Evolutionary conservation across 805 yeast genomes (phyloP).

Genomic region (Pichia eremophila): DNA sequence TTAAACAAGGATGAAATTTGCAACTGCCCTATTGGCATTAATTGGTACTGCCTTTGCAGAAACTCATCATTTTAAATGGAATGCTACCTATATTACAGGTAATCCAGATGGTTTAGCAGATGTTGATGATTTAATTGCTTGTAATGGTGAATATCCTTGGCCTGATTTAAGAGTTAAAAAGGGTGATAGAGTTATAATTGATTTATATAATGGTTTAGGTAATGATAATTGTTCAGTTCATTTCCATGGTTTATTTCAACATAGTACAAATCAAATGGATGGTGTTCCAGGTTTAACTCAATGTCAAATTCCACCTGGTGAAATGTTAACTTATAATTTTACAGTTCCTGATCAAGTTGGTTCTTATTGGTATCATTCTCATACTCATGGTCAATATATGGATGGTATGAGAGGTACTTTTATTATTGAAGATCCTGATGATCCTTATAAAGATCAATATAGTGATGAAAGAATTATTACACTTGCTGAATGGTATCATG

Average conservation of each 20-base stretch:
- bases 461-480: constrained; percentile 71
- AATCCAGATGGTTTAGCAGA: constrained; percentile 44
- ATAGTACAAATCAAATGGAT: constrained; percentile 71
- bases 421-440: constrained; percentile 51
- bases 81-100: constrained; percentile 55
- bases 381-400: constrained; percentile 80
- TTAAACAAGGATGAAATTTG: not conserved
- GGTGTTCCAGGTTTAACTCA: constrained; percentile 86
- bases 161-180: constrained; percentile 70
- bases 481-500: constrained; percentile 86
- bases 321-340: constrained; percentile 69
- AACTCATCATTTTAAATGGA: constrained; percentile 57
- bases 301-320: constrained; percentile 84
- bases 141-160: constrained; percentile 64
- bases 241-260: constrained; percentile 89
- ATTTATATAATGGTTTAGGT: constrained; percentile 65
- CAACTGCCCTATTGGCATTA: not conserved
- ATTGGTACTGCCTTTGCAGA: constrained; percentile 3
- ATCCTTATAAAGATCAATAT: constrained; percentile 56
- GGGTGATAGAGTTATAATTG: constrained; percentile 70
- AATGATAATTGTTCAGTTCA: constrained; percentile 71
- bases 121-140: constrained; percentile 35
- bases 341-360: constrained; percentile 79
- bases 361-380: constrained; percentile 96
- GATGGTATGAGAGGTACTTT: constrained; percentile 85